Conservation (phyloP, 2,329 filamentous ascomycete genomes). For the Grosmannia clavigera region DNA sequence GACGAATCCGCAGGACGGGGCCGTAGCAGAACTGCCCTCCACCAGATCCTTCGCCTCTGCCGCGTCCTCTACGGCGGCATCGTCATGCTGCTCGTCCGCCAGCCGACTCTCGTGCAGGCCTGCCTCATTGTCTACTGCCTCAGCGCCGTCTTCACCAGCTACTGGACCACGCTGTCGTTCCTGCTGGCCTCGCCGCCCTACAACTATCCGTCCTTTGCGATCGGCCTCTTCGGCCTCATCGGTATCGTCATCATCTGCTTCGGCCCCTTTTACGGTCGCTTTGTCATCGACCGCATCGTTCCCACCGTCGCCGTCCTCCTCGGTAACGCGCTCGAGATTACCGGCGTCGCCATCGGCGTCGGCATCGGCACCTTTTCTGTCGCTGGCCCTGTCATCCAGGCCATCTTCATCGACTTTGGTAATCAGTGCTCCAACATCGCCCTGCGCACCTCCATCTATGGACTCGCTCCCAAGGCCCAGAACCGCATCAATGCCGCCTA, state of each 20-base stretch:
- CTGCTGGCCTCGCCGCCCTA: constrained; percentile 61
- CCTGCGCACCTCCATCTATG: constrained; percentile 58
- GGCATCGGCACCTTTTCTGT: constrained; percentile 54
- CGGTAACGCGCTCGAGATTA: constrained; percentile 44
- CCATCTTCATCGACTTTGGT: constrained; percentile 57
- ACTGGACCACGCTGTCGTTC: constrained; percentile 62
- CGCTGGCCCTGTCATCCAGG: constrained; percentile 61
- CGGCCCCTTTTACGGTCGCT: constrained; percentile 56
- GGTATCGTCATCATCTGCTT: constrained; percentile 57
- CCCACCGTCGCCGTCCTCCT: constrained; percentile 56
- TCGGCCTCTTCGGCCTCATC: constrained; percentile 69
- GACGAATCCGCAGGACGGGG: not conserved
- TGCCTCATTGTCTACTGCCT: constrained; percentile 53
- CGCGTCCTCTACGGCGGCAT: constrained; percentile 58
- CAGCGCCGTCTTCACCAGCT: constrained; percentile 37
- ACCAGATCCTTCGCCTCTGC: constrained; percentile 42
- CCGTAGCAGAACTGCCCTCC: not conserved
- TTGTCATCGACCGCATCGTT: constrained; percentile 57
- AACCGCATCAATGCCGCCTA: constrained; percentile 74
- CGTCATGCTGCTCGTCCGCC: constrained; percentile 45
- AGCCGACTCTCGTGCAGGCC: constrained; percentile 59
- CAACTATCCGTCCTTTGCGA: constrained; percentile 50
- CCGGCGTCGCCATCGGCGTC: constrained; percentile 54
- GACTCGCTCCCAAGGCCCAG: constrained; percentile 55
- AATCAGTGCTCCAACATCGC: constrained; percentile 63